Conservation (phyloP, 2,329 filamentous ascomycete genomes). For the Curvularia lunata region DNA sequence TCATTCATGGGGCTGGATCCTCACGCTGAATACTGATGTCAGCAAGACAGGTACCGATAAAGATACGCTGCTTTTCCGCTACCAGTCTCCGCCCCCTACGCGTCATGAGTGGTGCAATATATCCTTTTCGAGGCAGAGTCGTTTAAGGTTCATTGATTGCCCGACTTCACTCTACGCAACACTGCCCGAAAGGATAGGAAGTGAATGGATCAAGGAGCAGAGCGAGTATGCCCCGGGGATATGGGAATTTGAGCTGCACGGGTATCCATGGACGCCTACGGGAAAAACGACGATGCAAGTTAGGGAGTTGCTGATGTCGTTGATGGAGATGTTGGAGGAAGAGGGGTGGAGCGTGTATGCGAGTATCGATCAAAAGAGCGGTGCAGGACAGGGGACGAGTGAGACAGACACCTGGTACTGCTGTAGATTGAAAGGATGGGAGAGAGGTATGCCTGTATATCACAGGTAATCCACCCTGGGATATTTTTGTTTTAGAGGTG, state of each 20-base stretch:
- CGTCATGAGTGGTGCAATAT: conserved; percentile 49
- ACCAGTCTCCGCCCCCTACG: conserved; percentile 45
- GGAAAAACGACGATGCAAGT: conserved; percentile 48
- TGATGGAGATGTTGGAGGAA: conserved; percentile 36
- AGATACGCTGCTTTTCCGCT: conserved; percentile 50
- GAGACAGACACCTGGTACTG: conserved; percentile 39
- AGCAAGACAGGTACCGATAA: conserved; percentile 34
- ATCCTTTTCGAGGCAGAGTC: conserved; percentile 37
- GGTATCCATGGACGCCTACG: conserved; percentile 40
- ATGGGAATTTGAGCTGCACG: conserved; percentile 45
- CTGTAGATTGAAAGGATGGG: conserved; percentile 31
- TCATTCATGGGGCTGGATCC: conserved; percentile 46
- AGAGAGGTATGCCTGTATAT: conserved; percentile 30
- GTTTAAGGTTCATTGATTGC: conserved; percentile 45
- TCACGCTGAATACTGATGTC: conserved; percentile 47
- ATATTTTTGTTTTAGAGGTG: not conserved
- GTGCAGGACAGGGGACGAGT: conserved; percentile 21
- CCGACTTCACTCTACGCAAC: conserved; percentile 16
- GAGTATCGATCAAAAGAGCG: conserved; percentile 45
- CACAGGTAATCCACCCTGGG: too few species aligned
- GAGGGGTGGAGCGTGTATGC: conserved; percentile 52
- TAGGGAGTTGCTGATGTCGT: conserved; percentile 43
- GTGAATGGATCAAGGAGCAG: conserved; percentile 18
- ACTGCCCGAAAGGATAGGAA: conserved; percentile 18
- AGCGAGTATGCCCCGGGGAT: conserved; percentile 22